Evolutionary conservation across 2,329 filamentous ascomycete species (phyloP).

Genomic region (Neurospora sp.): DNA sequence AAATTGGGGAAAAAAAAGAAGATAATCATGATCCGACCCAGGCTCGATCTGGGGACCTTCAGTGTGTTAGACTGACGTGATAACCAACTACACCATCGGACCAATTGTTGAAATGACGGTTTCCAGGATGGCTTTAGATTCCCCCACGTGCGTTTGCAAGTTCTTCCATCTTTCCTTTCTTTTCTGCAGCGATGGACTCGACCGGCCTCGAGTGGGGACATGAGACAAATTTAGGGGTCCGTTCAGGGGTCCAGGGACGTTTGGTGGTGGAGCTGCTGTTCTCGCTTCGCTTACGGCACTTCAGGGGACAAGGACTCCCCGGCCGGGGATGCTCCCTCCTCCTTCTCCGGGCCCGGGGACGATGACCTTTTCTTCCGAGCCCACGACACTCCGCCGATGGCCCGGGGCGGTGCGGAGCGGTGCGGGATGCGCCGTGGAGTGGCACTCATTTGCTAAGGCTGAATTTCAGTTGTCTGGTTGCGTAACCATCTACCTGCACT

Average conservation of each 20-base stretch:
- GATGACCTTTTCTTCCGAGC: background rate
- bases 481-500: background rate
- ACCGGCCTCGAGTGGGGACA: background rate
- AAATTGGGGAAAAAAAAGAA: background rate
- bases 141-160: background rate
- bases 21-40: conserved; percentile 13
- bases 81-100: conserved; percentile 32
- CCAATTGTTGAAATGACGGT: background rate
- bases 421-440: background rate
- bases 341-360: background rate
- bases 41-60: conserved; percentile 24
- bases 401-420: background rate
- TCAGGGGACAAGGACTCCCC: background rate
- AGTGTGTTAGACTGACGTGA: conserved; percentile 38
- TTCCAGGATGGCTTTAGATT: background rate
- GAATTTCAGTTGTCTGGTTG: background rate
- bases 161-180: background rate
- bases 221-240: background rate
- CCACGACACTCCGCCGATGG: background rate
- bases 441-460: background rate
- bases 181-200: background rate
- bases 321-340: background rate
- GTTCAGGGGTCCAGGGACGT: background rate
- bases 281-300: conserved; percentile 1
- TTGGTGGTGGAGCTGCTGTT: background rate